Base-by-base conservation (phyloP, 495 filamentous ascomycete species). In the Penicillium paxilli region DNA sequence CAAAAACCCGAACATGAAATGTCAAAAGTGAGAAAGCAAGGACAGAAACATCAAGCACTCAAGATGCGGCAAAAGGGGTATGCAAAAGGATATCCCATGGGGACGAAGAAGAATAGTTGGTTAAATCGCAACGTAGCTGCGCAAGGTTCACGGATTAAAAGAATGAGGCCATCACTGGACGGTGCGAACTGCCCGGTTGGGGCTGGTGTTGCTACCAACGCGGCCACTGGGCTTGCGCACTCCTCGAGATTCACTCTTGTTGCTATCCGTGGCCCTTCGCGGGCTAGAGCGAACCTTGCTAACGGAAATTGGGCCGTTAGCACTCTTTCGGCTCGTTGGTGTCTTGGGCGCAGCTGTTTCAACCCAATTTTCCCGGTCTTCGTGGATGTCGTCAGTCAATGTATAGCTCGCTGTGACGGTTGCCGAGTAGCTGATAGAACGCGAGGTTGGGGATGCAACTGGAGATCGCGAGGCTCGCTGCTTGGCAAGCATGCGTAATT, bases 151-250 rank as follows among this genome's bases (percentile, higher is more conserved):
- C n/a, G 44, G 37, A 14, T 30, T 7, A 9, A 35, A 37, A 37
- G 14, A 37, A 24, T 22, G 2, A 21, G 11, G 9, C 28, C 25
- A 20, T 52, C 48, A 62, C 40, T 65, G 59, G 41, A 62, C 59
- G 40, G 58, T 30, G 22, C 63, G 63, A 22, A 55, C 51, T 14
- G 51, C 46, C 5, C 62, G 58, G 19, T 44, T 41, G 2, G 64
- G 64, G 42, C 62, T 67, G 10, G 56, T 63, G 14, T 87, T 74
- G 64, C 92, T 96, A 7, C 91, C 91, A n/a, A 96, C 80, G 8
- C 93, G 83, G n/a, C 91, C 91, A 67, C 92, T 96, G 5, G 88
- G 87, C 76, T 98, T 98, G 49, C 93, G 83, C 21, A 97, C 87
- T 12, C 90, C 90, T 22, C 77, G 78, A 57, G 79, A 75, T 63